Base-by-base conservation (phyloP, 306 rosid genomes). In the Prunus mira region DNA sequence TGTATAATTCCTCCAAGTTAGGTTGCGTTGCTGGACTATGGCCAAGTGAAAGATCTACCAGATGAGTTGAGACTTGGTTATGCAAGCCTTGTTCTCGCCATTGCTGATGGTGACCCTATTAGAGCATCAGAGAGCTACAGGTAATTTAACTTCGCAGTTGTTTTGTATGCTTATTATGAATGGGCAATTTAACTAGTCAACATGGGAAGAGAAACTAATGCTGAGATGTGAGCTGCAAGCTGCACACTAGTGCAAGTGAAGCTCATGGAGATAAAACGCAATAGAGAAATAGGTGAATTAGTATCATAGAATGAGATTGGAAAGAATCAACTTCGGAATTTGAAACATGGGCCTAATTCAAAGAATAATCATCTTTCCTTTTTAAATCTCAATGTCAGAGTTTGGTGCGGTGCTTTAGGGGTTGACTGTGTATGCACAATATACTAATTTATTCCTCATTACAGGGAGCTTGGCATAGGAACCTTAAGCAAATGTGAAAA, bases 21-120 rank as follows among this genome's bases (percentile, higher is more conserved):
- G 99, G 96, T 95, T 84, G 97, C 92, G 66, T 87, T 95, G 85
- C 91, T 95, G 56, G 99, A 95, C 83, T 95, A 92, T 63, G 99
- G 99, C 55, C 99, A 95, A 85, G 99, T 92, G 87, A 95, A 95
- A 86, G 99, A 95, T 83, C 99, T 95, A 69, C 99, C 99, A 38
- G 90, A 95, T 66, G 73, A 70, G 47, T 86, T 95, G 90, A 95
- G 95, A 78, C 92, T 95, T 84, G 97, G 96, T 66, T 95, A 92
- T 83, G 99, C 99, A 79, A 86, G 87, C 74, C 97, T 95, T 63
- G 88, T 95, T 76, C 87, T 95, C 74, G 93, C 93, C 20, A 87
- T 95, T 73, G 97, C 99, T 70, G 96, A 92, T 68, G 41, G 74
- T 74, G 99, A 95, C 74, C 83, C 86, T 75, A n/a, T 81, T 65